Evolutionary conservation across 345 rosid genomes (phyloP), one percentile per base, ranked within the genome.

Genomic region (Hypericum perforatum): DNA sequence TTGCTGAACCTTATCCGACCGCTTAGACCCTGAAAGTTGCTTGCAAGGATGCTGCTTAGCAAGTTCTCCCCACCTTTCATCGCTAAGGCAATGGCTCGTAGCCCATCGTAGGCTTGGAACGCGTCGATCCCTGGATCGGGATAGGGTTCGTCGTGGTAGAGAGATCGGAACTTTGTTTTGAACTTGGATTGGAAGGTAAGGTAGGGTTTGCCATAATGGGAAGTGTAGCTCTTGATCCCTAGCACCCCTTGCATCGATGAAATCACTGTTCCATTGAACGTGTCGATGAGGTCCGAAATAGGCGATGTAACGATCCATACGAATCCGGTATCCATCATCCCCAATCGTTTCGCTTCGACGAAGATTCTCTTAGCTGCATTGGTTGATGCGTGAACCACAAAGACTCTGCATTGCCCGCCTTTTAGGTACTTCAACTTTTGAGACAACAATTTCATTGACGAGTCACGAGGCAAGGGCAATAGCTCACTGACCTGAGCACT

Each of bases 171-270:
- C 16, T 0, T 57, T 2, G 2, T 9, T 10, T 3, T 29, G 8
- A 62, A 71, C 44, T 54, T 62, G 9, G 48, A 3, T 8, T 6
- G 37, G 42, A 71, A 71, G 7, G 37, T 10, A 16, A 48, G 7
- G n/a, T 52, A 53, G 16, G 9, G 45, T 37, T 45, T 32, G 6
- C 57, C 54, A 0, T 40, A 14, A 13, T 4, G 15, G 16, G 65
- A 16, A 9, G 49, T 62, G 45, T 65, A 41, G 38, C 55, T 58
- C 50, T 29, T 62, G 45, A 71, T 41, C 12, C 71, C 71, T 11
- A 66, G 1, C 5, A 56, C 56, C 6, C 65, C 71, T 58, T 62
- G 64, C 71, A 62, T 71, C 7, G 68, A 62, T 16, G 55, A 39
- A 29, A 71, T 22, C 14, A 54, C 11, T 5, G 59, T 43, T 11